Conservation (phyloP, 2,329 filamentous ascomycete genomes). For the Pyrenophora seminiperda region DNA sequence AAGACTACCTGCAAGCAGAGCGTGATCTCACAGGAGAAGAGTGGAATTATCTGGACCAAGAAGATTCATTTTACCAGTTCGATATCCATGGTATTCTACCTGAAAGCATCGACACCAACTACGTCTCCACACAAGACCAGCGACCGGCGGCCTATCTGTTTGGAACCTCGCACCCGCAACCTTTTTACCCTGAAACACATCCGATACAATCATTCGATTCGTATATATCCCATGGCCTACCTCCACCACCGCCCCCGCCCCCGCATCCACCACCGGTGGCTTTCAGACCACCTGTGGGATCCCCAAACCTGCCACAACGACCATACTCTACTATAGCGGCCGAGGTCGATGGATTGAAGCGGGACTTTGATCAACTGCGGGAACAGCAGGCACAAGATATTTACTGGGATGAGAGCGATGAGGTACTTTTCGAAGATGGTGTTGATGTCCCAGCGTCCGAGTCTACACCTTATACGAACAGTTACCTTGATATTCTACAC, state of each 20-base stretch:
- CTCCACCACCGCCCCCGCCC: background rate
- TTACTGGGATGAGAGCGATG: background rate
- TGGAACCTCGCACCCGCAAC: background rate
- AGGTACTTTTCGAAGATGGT: background rate
- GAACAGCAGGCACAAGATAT: background rate
- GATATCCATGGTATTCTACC: conserved; percentile 10
- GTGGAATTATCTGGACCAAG: conserved; percentile 26
- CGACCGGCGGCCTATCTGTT: background rate
- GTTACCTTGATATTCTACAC: background rate
- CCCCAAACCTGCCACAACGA: too few relatives aligned
- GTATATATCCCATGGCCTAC: background rate
- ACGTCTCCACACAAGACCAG: background rate
- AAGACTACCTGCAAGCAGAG: conserved; percentile 24
- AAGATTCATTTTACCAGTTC: conserved; percentile 28
- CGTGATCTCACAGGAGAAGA: conserved; percentile 19
- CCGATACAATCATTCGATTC: background rate
- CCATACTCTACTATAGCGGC: background rate
- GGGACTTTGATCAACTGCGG: background rate
- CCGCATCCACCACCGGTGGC: background rate
- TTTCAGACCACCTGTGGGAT: too few relatives aligned
- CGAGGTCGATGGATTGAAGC: background rate
- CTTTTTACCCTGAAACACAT: background rate
- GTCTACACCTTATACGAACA: background rate
- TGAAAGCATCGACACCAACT: background rate
- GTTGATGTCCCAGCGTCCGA: background rate